Conservation (phyloP, 139 green algal genomes). For the Diplosphaera chodatii region DNA sequence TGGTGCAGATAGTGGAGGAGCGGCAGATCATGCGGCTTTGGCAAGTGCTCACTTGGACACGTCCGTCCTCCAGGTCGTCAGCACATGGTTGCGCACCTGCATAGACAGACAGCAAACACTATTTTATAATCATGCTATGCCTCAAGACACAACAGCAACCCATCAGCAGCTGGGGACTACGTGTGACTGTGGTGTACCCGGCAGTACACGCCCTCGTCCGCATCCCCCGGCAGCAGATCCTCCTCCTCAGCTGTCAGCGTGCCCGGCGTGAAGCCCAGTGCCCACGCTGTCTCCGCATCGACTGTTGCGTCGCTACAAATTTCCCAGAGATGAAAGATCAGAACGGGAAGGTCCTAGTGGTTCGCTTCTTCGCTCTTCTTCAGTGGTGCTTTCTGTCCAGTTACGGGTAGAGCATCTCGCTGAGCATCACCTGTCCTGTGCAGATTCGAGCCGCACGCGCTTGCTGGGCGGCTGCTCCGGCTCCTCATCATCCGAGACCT, state of each 20-base stretch:
- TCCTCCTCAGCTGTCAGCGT: constrained; percentile 33
- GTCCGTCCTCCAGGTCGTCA: constrained; percentile 29
- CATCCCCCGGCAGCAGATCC: constrained; percentile 33
- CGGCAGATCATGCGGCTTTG: too few species aligned
- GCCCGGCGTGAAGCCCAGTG: constrained; percentile 27
- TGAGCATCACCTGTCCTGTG: too few species aligned
- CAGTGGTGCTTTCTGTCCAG: too few species aligned
- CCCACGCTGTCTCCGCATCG: constrained; percentile 26
- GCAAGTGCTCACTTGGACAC: constrained; percentile 24
- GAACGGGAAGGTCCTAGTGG: too few species aligned
- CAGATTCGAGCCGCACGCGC: not conserved
- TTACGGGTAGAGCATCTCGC: too few species aligned
- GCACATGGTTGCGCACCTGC: constrained; percentile 64
- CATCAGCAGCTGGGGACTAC: too few species aligned
- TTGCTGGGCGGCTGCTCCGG: not conserved
- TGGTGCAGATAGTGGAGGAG: too few species aligned
- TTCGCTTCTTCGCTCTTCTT: too few species aligned
- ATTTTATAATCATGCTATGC: too few species aligned
- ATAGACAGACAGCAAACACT: not conserved
- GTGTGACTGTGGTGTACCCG: not conserved
- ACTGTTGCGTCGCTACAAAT: too few species aligned
- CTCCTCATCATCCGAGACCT: not conserved
- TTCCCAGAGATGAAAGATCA: too few species aligned
- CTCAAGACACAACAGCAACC: too few species aligned
- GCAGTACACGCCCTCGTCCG: constrained; percentile 29